Conservation (phyloP, 257 asterid species). For the Coffea canephora region DNA sequence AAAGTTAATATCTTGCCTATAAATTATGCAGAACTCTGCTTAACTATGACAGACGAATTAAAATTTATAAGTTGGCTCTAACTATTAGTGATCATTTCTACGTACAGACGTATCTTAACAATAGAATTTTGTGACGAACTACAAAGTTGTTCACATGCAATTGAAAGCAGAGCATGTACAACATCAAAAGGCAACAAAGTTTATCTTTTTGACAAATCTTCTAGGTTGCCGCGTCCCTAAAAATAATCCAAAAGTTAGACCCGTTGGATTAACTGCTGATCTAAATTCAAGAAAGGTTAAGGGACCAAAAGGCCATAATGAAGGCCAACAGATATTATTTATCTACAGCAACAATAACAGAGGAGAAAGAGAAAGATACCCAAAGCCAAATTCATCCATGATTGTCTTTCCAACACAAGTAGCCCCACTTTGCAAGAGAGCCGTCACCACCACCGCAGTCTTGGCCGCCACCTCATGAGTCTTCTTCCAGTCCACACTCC, state of each 20-base stretch:
- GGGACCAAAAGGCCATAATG: neutral
- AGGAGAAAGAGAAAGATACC: conserved; percentile 43
- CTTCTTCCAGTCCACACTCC: conserved; percentile 82
- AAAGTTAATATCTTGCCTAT: neutral
- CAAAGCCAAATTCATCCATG: conserved; percentile 90
- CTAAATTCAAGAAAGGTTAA: neutral
- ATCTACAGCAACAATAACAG: neutral
- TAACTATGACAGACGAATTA: neutral
- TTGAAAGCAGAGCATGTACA: neutral
- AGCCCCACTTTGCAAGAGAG: conserved; percentile 70
- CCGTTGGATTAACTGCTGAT: neutral
- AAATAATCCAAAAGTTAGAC: neutral
- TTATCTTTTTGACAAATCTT: neutral
- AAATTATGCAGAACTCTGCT: neutral
- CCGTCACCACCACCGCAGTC: conserved; percentile 71
- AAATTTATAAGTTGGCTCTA: neutral
- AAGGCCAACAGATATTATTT: too few relatives aligned
- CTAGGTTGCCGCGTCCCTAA: neutral
- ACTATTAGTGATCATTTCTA: neutral
- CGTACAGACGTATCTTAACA: neutral
- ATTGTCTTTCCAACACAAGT: conserved; percentile 82
- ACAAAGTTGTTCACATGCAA: neutral
- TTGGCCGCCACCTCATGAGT: conserved; percentile 73
- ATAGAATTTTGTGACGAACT: neutral
- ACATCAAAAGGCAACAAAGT: neutral